A percentile compares a stretch with the other conserved stretches of the same genome.
These are phyloP conservation scores for barley (Hordeum vulgare) DNA, from an alignment of 176 grass and related monocot genomes.

Conservation along the genomic window DNA sequence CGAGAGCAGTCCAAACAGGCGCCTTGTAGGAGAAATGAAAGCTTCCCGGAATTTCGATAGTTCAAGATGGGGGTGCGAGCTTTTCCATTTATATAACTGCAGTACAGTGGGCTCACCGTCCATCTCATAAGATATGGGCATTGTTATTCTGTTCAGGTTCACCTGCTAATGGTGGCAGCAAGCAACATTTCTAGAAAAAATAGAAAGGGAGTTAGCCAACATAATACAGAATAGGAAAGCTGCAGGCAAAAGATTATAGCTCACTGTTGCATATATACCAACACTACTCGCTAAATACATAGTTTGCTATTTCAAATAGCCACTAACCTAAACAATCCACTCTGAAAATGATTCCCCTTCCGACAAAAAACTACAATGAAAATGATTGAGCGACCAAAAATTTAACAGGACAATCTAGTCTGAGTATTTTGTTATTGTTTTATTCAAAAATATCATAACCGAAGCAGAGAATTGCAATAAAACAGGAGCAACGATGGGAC, in stretches of 20 bases:
- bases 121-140: slow-evolving; percentile 35
- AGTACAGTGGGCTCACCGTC: slow-evolving; percentile 63
- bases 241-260: neutral
- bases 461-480: neutral
- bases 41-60: slow-evolving; percentile 71
- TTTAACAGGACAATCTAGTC: neutral
- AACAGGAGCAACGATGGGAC: neutral
- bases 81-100: slow-evolving; percentile 67
- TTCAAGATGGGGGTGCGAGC: slow-evolving; percentile 31
- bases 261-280: neutral
- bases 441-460: neutral
- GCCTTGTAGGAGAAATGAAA: slow-evolving; percentile 80
- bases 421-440: neutral
- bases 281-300: neutral
- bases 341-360: neutral
- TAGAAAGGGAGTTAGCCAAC: slow-evolving; percentile 6
- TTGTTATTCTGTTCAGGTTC: slow-evolving; percentile 17
- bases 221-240: neutral
- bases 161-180: slow-evolving; percentile 36
- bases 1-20: slow-evolving; percentile 58
- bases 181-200: slow-evolving; percentile 27
- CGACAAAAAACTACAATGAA: neutral
- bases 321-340: neutral
- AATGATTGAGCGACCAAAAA: neutral
- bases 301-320: neutral